Base-by-base conservation (phyloP, 257 asterid species). In the Solanum boliviense region DNA sequence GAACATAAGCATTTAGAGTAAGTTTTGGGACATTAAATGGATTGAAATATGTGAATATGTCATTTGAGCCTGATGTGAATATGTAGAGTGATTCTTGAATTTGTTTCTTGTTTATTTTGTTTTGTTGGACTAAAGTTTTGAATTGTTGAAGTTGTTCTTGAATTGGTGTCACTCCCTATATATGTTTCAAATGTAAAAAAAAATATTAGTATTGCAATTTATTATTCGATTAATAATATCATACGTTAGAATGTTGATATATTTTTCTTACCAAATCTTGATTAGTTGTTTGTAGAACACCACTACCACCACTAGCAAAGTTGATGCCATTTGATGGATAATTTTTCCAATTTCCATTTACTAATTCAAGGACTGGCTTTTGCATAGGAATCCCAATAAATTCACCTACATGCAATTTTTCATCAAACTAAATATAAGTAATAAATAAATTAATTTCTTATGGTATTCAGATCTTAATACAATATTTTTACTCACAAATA, bases 221-320 rank as follows among this genome's bases (percentile, higher is more conserved):
- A 46, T 4, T 46, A 13, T 46, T 46, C 56, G 3, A 46, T 0
- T 46, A 46, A 46, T 13, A 46, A 41, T 41, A 41, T 41, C 0
- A 41, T 41, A 44, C 52, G 52, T 44, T 44, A 75, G 23, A 7
- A 56, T 56, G 8, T 56, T 56, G 0, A 15, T 67, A 67, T 12
- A 52, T 32, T 31, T 29, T 29, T 87, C 93, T 90, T 87, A 95
- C 97, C 76, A 90, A 87, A 73, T 90, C 93, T 25, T 89, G 91
- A 87, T 95, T 95, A 9, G 98, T 95, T 35, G 89, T 86, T 9
- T 6, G 87, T 13, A 94, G 83, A 91, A 94, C 95, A 44, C 98
- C 98, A 85, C 98, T 95, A 21, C 98, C 98, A 67, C 96, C 98
- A 46, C 98, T 95, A 52, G 98, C 98, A 46, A 95, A 95, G 89